Evolutionary conservation across 371 early-diverging fungal species (phyloP).

Genomic region (Apophysomyces trapeziformis): DNA sequence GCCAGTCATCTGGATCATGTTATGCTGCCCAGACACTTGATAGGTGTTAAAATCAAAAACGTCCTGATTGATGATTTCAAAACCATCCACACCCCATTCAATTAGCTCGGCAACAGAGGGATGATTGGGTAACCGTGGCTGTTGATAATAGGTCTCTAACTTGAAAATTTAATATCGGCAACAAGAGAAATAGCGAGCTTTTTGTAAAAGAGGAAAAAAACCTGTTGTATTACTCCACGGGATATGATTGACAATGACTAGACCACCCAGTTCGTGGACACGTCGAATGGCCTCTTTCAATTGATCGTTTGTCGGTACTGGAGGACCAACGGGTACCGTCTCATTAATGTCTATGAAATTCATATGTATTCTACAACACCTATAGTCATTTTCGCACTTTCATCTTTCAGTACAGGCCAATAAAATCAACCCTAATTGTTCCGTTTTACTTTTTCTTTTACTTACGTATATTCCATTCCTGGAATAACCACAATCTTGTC

Average conservation of each 20-base stretch:
- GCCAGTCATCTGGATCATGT: constrained; percentile 65
- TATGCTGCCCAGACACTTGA: constrained; percentile 50
- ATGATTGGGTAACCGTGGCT: constrained; percentile 66
- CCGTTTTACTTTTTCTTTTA: not conserved
- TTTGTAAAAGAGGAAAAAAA: not conserved
- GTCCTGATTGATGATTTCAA: constrained; percentile 70
- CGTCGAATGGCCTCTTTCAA: constrained; percentile 60
- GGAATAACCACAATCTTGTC: constrained; percentile 70
- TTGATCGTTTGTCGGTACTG: constrained; percentile 69
- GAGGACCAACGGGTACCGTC: constrained; percentile 58
- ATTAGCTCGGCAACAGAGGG: constrained; percentile 65
- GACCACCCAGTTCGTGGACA: constrained; percentile 71
- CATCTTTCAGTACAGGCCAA: constrained; percentile 4
- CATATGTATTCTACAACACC: constrained; percentile 80
- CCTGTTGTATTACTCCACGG: constrained; percentile 78
- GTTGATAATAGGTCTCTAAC: constrained; percentile 57
- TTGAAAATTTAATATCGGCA: not conserved
- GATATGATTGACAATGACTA: constrained; percentile 83
- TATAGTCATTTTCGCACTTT: constrained; percentile 16
- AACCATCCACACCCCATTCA: constrained; percentile 75
- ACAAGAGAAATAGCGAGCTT: not conserved
- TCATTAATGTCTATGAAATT: constrained; percentile 77
- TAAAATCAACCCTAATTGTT: too few species aligned
- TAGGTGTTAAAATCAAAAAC: constrained; percentile 66
- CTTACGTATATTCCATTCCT: constrained; percentile 72